Percentiles rank a stretch among this genome's conserved stretches.
Evolutionary conservation across 495 filamentous ascomycete genomes (phyloP).

Genomic region (Aspergillus avenaceus): DNA sequence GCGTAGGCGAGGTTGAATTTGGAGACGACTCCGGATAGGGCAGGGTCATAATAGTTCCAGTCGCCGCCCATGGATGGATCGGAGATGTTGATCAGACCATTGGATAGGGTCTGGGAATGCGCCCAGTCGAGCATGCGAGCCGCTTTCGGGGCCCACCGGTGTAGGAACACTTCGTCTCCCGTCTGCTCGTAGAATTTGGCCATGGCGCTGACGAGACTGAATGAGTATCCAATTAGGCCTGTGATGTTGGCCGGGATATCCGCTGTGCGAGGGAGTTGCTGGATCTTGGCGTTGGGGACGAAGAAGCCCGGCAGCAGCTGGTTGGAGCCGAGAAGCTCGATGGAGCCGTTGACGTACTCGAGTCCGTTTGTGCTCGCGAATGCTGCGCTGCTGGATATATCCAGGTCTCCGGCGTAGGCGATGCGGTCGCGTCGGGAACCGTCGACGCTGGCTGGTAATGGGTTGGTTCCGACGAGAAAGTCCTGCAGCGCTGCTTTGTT

Average conservation of each 20-base stretch:
- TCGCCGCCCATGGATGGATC: constrained; percentile 12
- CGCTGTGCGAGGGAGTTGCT: constrained; percentile 7
- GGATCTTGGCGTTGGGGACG: constrained; percentile 16
- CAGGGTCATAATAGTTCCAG: constrained; percentile 23
- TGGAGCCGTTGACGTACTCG: constrained; percentile 15
- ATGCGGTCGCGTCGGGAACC: constrained; percentile 20
- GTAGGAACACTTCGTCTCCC: constrained; percentile 6
- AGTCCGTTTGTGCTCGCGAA: constrained; percentile 17
- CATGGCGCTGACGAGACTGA: constrained; percentile 15
- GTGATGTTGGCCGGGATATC: constrained; percentile 17
- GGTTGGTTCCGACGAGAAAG: constrained; percentile 17
- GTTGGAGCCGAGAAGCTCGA: constrained; percentile 16
- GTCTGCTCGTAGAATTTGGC: constrained; percentile 15
- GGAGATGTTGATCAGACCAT: constrained; percentile 18
- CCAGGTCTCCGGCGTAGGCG: constrained; percentile 18
- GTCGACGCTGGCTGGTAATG: constrained; percentile 14
- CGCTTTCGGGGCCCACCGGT: constrained; percentile 12
- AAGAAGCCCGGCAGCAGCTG: constrained; percentile 18
- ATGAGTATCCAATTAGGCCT: constrained; percentile 20
- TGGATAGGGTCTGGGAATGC: constrained; percentile 14
- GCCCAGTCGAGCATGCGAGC: constrained; percentile 16
- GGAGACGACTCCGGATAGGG: constrained; percentile 11
- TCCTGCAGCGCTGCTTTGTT: constrained; percentile 12
- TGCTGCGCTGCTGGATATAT: constrained; percentile 7
- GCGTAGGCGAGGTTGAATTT: constrained; percentile 22